Base-by-base conservation (phyloP, 73 alveolate species). In the Symbiodinium natans region DNA sequence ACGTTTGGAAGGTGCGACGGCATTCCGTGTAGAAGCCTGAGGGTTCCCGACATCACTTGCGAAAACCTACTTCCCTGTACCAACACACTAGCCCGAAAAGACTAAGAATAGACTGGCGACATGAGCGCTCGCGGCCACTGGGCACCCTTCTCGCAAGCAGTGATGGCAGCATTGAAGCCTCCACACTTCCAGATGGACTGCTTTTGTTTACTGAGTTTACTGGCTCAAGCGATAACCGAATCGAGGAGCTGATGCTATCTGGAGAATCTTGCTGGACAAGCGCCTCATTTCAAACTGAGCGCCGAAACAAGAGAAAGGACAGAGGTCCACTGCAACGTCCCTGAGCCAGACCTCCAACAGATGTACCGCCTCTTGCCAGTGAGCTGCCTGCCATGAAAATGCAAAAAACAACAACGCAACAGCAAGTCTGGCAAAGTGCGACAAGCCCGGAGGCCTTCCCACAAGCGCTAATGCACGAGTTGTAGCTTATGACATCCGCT, bases 161-260 rank as follows among this genome's bases (percentile, higher is more conserved):
- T 90, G 80, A 90, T 71, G 7, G 63, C 97, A 39, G 97, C 97
- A 41, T 90, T 90, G 97, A 34, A 90, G 56, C 97, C 97, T 90
- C 39, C 40, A 85, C 19, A n/a, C 38, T 29, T 52, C 31, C n/a
- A n/a, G n/a, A n/a, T n/a, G n/a, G n/a, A n/a, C n/a, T n/a, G n/a
- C n/a, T n/a, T n/a, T 36, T 29, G 36, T 63, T 9, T 11, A 23
- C 80, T 6, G 19, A 36, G 36, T 25, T 63, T 23, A 63, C 31
- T 25, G 11, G 36, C 23, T 63, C 80, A 23, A 23, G 36, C 80
- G n/a, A n/a, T n/a, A n/a, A n/a, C n/a, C n/a, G n/a, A n/a, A n/a
- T n/a, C n/a, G 27, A 63, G 36, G 40, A 27, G 80, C 80, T 63
- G 40, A 63, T 63, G 80, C 19, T 36, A 17, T 63, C 80, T 31